phyloP scores from a whole-genome alignment of 495 filamentous ascomycete species.

The Hypoxylon crocopeplum region DNA sequence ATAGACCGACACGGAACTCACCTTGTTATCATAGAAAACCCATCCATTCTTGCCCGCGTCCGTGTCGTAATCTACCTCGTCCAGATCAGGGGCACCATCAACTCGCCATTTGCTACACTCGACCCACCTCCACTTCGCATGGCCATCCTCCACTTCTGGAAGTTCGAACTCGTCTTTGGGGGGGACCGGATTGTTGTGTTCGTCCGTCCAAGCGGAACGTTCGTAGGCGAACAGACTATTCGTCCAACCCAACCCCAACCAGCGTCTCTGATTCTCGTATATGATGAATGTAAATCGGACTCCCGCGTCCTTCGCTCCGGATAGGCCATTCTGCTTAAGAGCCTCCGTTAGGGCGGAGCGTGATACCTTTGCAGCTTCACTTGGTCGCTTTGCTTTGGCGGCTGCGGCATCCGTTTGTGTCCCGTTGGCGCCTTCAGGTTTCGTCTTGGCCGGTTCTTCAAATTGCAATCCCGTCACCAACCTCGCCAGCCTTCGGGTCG shows the following conservation, averaged over 20 bases:
- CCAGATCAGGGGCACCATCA: constrained; percentile 69
- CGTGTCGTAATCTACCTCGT: constrained; percentile 58
- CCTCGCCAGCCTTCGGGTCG: constrained; percentile 68
- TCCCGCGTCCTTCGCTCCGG: constrained; percentile 64
- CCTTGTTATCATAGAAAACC: constrained; percentile 99
- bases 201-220: constrained; percentile 90
- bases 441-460: constrained; percentile 45
- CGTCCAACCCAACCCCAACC: constrained; percentile 96
- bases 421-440: constrained; percentile 26
- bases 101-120: constrained; percentile 84
- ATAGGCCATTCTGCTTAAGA: constrained; percentile 32
- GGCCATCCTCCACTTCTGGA: constrained; percentile 79
- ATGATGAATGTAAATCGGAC: constrained; percentile 95
- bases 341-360: constrained; percentile 40
- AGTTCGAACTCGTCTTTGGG: constrained; percentile 83
- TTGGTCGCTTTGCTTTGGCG: constrained; percentile 27
- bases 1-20: constrained; percentile 48
- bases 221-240: constrained; percentile 88
- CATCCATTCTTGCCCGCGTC: constrained; percentile 76
- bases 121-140: constrained; percentile 89
- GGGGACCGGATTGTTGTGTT: constrained; percentile 83
- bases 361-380: constrained; percentile 30
- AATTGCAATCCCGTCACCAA: constrained; percentile 83
- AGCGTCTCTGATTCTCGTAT: constrained; percentile 95
- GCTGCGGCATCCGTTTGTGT: constrained; percentile 10